Evolutionary conservation across 1,284 basidiomycete species (phyloP).

Genomic region (Coriolopsis trogii): DNA sequence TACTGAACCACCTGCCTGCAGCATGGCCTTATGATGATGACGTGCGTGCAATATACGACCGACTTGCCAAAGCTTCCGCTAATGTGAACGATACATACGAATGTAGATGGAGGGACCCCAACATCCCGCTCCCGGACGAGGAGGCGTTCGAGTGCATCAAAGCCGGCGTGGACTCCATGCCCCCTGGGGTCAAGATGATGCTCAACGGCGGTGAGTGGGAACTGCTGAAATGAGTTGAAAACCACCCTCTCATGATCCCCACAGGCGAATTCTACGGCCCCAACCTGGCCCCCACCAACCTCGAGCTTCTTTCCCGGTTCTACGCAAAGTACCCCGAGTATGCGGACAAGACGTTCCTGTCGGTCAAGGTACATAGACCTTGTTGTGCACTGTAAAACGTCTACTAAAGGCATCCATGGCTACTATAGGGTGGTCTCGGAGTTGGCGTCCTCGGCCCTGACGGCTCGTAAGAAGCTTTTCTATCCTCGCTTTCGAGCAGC

Average conservation of each 20-base stretch:
- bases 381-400: background rate
- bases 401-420: background rate
- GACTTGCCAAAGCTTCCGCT: too few species aligned
- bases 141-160: conserved; percentile 65
- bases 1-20: conserved; percentile 7
- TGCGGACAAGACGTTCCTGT: conserved; percentile 52
- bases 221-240: background rate
- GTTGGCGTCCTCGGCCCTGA: conserved; percentile 24
- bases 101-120: conserved; percentile 36
- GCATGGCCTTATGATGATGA: conserved; percentile 55
- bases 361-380: conserved; percentile 38
- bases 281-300: conserved; percentile 40
- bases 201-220: conserved; percentile 52
- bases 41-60: too few species aligned
- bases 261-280: conserved; percentile 48
- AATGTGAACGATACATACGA: too few species aligned
- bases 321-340: conserved; percentile 57
- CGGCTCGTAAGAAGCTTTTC: conserved; percentile 30
- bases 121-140: conserved; percentile 48
- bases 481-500: too few species aligned
- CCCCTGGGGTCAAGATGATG: conserved; percentile 48
- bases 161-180: conserved; percentile 57
- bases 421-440: conserved; percentile 43
- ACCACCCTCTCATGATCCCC: background rate
- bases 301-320: conserved; percentile 48